phyloP scores from a whole-genome alignment of 2,329 filamentous ascomycete species.

The Erysiphe neolycopersici region DNA sequence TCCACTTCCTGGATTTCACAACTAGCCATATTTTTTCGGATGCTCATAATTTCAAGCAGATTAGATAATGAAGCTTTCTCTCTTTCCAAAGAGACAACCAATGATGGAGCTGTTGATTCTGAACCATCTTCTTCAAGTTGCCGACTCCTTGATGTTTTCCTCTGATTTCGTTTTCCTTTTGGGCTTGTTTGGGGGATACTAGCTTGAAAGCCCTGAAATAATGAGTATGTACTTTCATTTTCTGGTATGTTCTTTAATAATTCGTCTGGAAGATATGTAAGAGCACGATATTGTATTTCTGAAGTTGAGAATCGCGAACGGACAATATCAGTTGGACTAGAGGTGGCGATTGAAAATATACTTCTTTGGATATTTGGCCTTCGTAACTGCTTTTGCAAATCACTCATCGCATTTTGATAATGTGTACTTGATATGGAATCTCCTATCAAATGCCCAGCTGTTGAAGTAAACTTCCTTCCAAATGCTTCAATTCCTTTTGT shows the following conservation, averaged over 20 bases:
- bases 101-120: constrained; percentile 27
- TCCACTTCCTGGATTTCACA: constrained; percentile 92
- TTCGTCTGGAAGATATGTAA: constrained; percentile 73
- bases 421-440: constrained; percentile 31
- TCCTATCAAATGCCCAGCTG: constrained; percentile 69
- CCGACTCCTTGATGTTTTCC: constrained; percentile 45
- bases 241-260: constrained; percentile 75
- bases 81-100: constrained; percentile 47
- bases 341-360: constrained; percentile 74
- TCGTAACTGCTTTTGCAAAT: constrained; percentile 71
- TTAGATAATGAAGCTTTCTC: constrained; percentile 61
- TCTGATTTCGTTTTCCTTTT: constrained; percentile 39
- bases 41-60: constrained; percentile 66
- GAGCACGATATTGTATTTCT: constrained; percentile 82
- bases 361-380: constrained; percentile 63
- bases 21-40: constrained; percentile 93
- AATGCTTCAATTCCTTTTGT: constrained; percentile 77
- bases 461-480: constrained; percentile 79
- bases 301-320: constrained; percentile 69
- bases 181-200: constrained; percentile 49
- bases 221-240: constrained; percentile 58
- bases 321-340: constrained; percentile 79
- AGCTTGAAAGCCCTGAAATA: constrained; percentile 92
- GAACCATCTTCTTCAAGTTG: constrained; percentile 37
- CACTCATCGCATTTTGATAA: constrained; percentile 68